These are phyloP conservation scores for Yamadazyma conglobata DNA, from an alignment of 1,139 yeast species.

Conservation along the genomic window DNA sequence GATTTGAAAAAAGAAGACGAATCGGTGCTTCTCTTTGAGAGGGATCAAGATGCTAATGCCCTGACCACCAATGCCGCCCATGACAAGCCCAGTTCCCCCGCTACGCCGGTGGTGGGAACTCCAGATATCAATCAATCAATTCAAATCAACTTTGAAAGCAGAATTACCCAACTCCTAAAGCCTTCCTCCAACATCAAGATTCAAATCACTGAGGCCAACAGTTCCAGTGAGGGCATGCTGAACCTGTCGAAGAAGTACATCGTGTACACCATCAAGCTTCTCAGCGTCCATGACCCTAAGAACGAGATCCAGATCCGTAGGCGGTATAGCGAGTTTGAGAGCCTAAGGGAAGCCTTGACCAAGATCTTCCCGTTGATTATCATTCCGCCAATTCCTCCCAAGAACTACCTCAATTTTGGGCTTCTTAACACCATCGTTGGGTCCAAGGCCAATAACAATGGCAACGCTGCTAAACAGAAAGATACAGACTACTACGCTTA, in stretches of 20 bases:
- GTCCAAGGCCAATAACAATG: slow-evolving; percentile 7
- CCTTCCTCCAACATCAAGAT: slow-evolving; percentile 37
- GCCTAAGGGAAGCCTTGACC: slow-evolving; percentile 64
- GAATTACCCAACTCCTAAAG: slow-evolving; percentile 35
- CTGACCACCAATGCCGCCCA: slow-evolving; percentile 2
- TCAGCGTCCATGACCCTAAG: slow-evolving; percentile 26
- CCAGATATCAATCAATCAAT: slow-evolving; percentile 28
- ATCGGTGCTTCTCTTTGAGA: slow-evolving; percentile 24
- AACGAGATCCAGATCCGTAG: slow-evolving; percentile 67
- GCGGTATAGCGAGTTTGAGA: slow-evolving; percentile 89
- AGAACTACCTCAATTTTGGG: slow-evolving; percentile 52
- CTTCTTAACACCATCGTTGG: slow-evolving; percentile 36
- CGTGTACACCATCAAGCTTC: slow-evolving; percentile 70
- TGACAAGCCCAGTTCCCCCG: too few relatives aligned
- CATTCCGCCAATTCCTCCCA: slow-evolving; percentile 94
- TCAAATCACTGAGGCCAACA: slow-evolving; percentile 71
- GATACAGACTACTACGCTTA: slow-evolving; percentile 26
- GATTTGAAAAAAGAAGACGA: slow-evolving; percentile 22
- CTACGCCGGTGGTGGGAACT: slow-evolving; percentile 2
- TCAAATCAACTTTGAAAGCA: slow-evolving; percentile 34
- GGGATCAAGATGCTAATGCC: neutral
- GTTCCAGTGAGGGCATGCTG: slow-evolving; percentile 66
- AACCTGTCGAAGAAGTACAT: slow-evolving; percentile 65
- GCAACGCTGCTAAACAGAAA: slow-evolving; percentile 6
- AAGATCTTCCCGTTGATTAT: slow-evolving; percentile 77